A percentile compares a stretch with the other conserved stretches of the same genome.
These are phyloP conservation scores for Xylaria acuta DNA, from an alignment of 495 filamentous ascomycete species.

Conservation along the genomic window DNA sequence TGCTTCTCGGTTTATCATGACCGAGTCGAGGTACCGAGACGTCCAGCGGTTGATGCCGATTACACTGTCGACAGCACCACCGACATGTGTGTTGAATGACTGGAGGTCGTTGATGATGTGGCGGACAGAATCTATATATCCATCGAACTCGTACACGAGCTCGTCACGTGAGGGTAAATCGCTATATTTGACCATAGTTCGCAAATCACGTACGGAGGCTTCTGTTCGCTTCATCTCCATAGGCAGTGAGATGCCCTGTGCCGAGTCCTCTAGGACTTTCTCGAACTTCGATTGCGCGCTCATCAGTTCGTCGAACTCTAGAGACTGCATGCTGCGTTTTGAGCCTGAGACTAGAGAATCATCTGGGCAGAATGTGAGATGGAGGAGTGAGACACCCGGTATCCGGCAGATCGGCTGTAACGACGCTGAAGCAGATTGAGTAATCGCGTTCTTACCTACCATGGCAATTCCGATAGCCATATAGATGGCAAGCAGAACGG, in stretches of 20 bases:
- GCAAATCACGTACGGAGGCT: constrained; percentile 73
- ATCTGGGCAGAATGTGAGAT: constrained; percentile 65
- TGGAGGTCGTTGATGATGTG: constrained; percentile 63
- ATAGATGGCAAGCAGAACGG: constrained; percentile 60
- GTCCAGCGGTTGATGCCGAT: constrained; percentile 67
- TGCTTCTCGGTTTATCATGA: constrained; percentile 53
- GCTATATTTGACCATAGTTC: constrained; percentile 64
- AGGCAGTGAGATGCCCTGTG: constrained; percentile 64
- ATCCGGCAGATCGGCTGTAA: constrained; percentile 70
- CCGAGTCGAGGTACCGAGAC: constrained; percentile 66
- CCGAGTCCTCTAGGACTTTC: constrained; percentile 65
- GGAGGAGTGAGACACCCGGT: constrained; percentile 63
- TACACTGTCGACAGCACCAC: constrained; percentile 70
- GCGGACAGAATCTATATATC: constrained; percentile 67
- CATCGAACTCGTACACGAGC: constrained; percentile 69
- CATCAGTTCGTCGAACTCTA: constrained; percentile 73
- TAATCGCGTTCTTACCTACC: constrained; percentile 58
- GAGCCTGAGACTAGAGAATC: constrained; percentile 1
- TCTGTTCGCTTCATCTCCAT: constrained; percentile 75
- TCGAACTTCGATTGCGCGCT: constrained; percentile 70
- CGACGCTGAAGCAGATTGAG: constrained; percentile 52
- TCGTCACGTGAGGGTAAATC: constrained; percentile 58
- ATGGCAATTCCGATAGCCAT: constrained; percentile 55
- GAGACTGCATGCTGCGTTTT: constrained; percentile 34
- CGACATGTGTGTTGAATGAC: constrained; percentile 71